Evolutionary conservation across 2,329 filamentous ascomycete genomes (phyloP), one percentile per base, ranked within the genome.

Genomic region (Sporothrix pallida): DNA sequence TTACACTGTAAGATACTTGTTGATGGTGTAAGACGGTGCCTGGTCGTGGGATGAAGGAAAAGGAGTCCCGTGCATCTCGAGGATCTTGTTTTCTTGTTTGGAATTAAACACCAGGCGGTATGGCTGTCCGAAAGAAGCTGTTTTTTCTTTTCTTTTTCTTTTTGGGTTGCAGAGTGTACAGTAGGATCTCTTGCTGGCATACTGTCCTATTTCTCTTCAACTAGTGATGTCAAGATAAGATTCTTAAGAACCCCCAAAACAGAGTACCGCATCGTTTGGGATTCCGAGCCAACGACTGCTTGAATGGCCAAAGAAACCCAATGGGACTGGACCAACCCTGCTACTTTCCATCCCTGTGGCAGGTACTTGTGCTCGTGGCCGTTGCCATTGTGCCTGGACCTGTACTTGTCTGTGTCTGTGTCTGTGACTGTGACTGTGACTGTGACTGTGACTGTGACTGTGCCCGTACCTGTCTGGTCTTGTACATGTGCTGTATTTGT

Each of bases 1-100:
- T 63, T 63, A 20, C 17, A 9, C 17, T 3, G 60, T 63, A 5
- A 37, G 31, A 9, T 8, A 42, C 15, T 20, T 42, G 58, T 15
- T 5, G 2, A 63, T n/a, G 58, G 58, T n/a, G 58, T 46, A 12
- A 65, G 37, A 65, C 31, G 17, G 23, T 62, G 31, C 26, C 58
- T 46, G 42, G n/a, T n/a, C 60, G 60, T 46, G 37, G 37, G 60
- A 63, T 42, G 31, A 42, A 62, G 31, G 31, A n/a, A n/a, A 63
- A 63, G 15, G 37, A 6, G 60, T 44, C 17, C 17, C 60, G 17
- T 63, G 17, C 60, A 20, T 44, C 37, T 26, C 17, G 31, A 42
- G 60, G 20, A 62, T 44, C 37, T 63, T 37, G 31, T 37, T 37
- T 56, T 20, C 17, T 56, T 56, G 52, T 56, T 20, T 37, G 31